Percentiles rank a stretch among this genome's conserved stretches.
Conservation (phyloP, 805 yeast genomes). For the Zygoascus biomembranicola region DNA sequence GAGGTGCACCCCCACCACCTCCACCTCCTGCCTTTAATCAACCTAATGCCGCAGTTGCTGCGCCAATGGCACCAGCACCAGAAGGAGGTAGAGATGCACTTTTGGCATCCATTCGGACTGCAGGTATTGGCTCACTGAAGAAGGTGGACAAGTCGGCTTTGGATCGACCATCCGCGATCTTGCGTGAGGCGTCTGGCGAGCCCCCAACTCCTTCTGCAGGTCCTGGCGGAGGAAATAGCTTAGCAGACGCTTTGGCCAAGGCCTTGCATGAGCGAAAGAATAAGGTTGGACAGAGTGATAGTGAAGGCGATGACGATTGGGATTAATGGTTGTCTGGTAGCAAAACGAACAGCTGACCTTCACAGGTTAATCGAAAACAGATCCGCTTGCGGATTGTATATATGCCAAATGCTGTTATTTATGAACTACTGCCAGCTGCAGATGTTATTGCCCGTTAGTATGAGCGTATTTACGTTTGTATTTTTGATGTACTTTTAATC, state of each 20-base stretch:
- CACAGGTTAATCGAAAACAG: too few relatives aligned
- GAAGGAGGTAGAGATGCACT: constrained; percentile 66
- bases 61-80: constrained; percentile 20
- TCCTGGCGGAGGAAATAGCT: constrained; percentile 43
- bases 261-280: constrained; percentile 77
- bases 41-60: constrained; percentile 35
- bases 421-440: not conserved
- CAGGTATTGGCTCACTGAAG: constrained; percentile 58
- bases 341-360: not conserved
- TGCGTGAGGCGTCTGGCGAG: constrained; percentile 68
- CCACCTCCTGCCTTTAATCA: constrained; percentile 27
- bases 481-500: not conserved
- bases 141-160: constrained; percentile 78
- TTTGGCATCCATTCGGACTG: constrained; percentile 75
- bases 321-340: constrained; percentile 1
- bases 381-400: not conserved
- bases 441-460: not conserved
- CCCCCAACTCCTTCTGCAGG: constrained; percentile 27
- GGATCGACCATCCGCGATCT: constrained; percentile 66
- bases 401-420: not conserved
- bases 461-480: not conserved
- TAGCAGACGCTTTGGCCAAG: constrained; percentile 83
- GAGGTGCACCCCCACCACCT: constrained; percentile 22
- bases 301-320: constrained; percentile 77
- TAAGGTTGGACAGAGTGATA: constrained; percentile 74